Conservation (phyloP, 331 rosid genomes). For the Malus hybrid region DNA sequence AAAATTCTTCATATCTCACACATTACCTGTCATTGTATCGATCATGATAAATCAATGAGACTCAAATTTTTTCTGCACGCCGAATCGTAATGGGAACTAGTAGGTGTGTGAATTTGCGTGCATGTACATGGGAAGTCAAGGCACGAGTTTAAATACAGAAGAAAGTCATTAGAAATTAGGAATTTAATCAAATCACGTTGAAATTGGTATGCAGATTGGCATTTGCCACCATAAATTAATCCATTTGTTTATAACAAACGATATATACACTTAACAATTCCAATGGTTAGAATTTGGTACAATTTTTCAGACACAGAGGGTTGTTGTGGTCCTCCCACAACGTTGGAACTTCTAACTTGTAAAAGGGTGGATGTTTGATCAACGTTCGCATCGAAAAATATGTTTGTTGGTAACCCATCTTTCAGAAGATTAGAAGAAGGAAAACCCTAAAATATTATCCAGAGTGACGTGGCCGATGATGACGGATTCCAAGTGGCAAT, state of each 20-base stretch:
- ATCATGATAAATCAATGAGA: too few species aligned
- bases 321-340: neutral
- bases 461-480: neutral
- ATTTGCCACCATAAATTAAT: too few species aligned
- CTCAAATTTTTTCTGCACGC: neutral
- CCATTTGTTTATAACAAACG: too few species aligned
- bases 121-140: neutral
- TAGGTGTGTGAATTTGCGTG: neutral
- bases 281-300: neutral
- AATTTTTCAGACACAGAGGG: neutral
- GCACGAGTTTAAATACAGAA: neutral
- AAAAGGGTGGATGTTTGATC: neutral
- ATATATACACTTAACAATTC: too few species aligned
- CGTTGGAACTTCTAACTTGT: too few species aligned
- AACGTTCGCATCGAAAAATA: neutral
- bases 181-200: neutral
- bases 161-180: neutral
- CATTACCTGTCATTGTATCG: too few species aligned
- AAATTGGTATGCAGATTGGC: neutral
- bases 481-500: neutral
- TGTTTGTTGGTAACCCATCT: neutral
- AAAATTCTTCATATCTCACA: neutral
- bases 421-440: neutral
- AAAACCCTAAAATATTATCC: neutral
- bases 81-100: neutral